phyloP scores from a whole-genome alignment of 2,329 filamentous ascomycete genomes.

The Polytolypa hystricis region DNA sequence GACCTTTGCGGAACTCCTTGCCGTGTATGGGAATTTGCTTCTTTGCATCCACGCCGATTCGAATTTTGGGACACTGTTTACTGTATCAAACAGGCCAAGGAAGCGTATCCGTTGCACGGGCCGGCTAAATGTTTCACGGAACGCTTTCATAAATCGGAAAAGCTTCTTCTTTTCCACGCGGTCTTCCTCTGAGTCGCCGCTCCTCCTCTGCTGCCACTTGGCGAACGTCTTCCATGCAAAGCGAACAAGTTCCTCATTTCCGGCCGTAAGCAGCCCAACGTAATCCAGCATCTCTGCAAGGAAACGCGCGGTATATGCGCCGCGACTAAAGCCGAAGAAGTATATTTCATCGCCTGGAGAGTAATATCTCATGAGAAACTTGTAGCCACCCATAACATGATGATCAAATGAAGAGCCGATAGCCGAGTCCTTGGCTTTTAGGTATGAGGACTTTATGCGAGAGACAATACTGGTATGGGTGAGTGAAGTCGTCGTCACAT shows the following conservation, averaged over 20 bases:
- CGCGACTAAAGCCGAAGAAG: slow-evolving; percentile 45
- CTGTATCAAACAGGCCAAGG: slow-evolving; percentile 45
- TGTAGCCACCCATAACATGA: slow-evolving; percentile 44
- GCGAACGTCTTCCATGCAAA: slow-evolving; percentile 34
- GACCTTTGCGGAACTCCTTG: slow-evolving; percentile 23
- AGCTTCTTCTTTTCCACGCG: slow-evolving; percentile 8
- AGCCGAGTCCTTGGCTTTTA: slow-evolving; percentile 12
- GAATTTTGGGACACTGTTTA: slow-evolving; percentile 37
- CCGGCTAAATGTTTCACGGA: slow-evolving; percentile 41
- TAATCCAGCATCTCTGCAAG: slow-evolving; percentile 42
- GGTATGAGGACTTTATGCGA: slow-evolving; percentile 11
- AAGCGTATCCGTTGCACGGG: slow-evolving; percentile 39
- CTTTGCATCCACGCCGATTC: slow-evolving; percentile 24
- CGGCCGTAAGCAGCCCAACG: slow-evolving; percentile 39
- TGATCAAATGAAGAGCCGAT: slow-evolving; percentile 32
- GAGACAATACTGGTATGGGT: slow-evolving; percentile 22
- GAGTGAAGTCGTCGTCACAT: slow-evolving; percentile 28
- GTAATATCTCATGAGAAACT: slow-evolving; percentile 48
- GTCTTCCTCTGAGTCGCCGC: slow-evolving; percentile 13
- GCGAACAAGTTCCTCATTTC: slow-evolving; percentile 44
- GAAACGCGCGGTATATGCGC: slow-evolving; percentile 43
- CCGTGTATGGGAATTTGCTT: slow-evolving; percentile 14
- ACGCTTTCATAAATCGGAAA: slow-evolving; percentile 29
- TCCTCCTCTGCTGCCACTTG: slow-evolving; percentile 23
- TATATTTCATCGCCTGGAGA: slow-evolving; percentile 41